These are phyloP conservation scores for Penicillium antarcticum DNA, from an alignment of 495 filamentous ascomycete species.

Conservation along the genomic window DNA sequence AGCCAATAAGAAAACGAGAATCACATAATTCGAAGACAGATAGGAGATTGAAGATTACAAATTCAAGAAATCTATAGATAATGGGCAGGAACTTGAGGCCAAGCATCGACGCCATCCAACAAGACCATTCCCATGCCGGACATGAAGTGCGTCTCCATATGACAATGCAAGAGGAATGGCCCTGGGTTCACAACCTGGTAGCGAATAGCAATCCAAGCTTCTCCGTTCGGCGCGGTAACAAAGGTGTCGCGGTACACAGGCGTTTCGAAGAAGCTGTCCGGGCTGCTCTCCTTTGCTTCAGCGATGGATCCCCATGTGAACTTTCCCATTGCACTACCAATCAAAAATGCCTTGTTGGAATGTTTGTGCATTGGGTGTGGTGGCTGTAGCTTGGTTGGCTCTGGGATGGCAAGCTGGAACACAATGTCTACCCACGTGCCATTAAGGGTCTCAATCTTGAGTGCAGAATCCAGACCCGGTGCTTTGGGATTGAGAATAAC, in stretches of 20 bases:
- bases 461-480: constrained; percentile 11
- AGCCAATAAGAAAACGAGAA: no score
- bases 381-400: constrained; percentile 16
- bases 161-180: constrained; percentile 51
- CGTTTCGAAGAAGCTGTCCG: constrained; percentile 43
- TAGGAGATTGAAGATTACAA: no score
- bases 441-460: constrained; percentile 45
- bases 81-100: constrained; percentile 29
- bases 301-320: constrained; percentile 42
- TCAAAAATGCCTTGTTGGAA: constrained; percentile 46
- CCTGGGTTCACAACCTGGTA: constrained; percentile 53
- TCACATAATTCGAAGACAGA: no score
- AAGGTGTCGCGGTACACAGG: constrained; percentile 44
- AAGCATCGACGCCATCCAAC: constrained; percentile 48
- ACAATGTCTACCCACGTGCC: constrained; percentile 53
- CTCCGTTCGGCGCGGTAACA: constrained; percentile 30
- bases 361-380: constrained; percentile 56
- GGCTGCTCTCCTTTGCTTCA: constrained; percentile 33
- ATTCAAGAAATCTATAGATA: neutral
- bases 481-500: constrained; percentile 31
- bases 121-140: constrained; percentile 48
- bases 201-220: constrained; percentile 39
- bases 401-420: constrained; percentile 23
- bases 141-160: constrained; percentile 47
- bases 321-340: constrained; percentile 37